Evolutionary conservation across 495 filamentous ascomycete genomes (phyloP).

Genomic region (Aeminium ludgeri): DNA sequence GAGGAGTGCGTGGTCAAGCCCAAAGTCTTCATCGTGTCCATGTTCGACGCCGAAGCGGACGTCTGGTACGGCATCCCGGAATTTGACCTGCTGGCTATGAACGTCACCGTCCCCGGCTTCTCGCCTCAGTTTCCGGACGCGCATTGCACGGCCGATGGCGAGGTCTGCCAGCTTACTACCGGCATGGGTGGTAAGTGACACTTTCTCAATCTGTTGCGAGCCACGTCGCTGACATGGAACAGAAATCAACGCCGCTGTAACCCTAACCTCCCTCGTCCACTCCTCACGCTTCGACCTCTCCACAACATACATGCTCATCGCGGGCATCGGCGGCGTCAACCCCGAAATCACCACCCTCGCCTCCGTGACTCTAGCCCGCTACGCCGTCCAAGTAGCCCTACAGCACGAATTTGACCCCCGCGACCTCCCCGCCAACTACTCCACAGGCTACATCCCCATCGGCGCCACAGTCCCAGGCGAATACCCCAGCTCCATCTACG

Average conservation of each 20-base stretch:
- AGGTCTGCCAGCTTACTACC: slow-evolving; percentile 45
- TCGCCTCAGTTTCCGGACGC: slow-evolving; percentile 48
- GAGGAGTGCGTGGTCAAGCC: too few relatives aligned
- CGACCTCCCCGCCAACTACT: slow-evolving; percentile 47
- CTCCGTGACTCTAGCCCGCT: slow-evolving; percentile 48
- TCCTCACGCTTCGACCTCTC: slow-evolving; percentile 47
- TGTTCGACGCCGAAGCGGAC: slow-evolving; percentile 51
- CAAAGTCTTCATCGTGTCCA: too few relatives aligned
- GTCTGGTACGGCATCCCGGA: slow-evolving; percentile 48
- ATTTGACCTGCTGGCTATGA: slow-evolving; percentile 43
- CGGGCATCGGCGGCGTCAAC: slow-evolving; percentile 57
- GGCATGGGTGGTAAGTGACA: slow-evolving; percentile 22
- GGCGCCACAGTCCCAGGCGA: slow-evolving; percentile 36
- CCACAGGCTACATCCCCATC: slow-evolving; percentile 50
- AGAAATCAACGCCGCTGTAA: slow-evolving; percentile 61
- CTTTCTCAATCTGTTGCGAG: not conserved
- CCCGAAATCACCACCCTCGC: slow-evolving; percentile 46
- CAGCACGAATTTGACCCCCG: slow-evolving; percentile 61
- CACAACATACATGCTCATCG: slow-evolving; percentile 52
- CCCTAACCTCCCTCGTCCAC: slow-evolving; percentile 40
- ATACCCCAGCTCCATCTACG: slow-evolving; percentile 50
- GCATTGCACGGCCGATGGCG: slow-evolving; percentile 41
- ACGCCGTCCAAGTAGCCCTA: slow-evolving; percentile 52
- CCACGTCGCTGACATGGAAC: slow-evolving; percentile 2
- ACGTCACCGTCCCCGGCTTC: slow-evolving; percentile 49